Base-by-base conservation (phyloP, 179 eudicot species). In the Vitellaria paradoxa region DNA sequence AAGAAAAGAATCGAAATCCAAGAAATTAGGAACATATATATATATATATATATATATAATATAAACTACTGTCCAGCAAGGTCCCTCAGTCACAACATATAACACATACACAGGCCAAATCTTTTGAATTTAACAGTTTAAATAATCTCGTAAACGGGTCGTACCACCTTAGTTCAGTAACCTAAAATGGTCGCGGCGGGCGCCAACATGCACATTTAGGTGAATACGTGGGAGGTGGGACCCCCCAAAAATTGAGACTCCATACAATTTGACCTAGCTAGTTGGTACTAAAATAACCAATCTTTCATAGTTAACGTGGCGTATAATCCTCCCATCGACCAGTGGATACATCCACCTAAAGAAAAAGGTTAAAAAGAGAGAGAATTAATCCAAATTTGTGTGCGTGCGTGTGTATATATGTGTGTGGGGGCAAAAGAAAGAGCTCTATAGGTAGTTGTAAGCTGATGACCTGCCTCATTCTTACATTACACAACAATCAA, bases 271-370 rank as follows among this genome's bases (percentile, higher is more conserved):
- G 67, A 67, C 70, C 13, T 66, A 30, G 93, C 13, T 66, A 30
- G 93, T 82, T 87, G 91, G 77, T 74, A 89, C 87, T 88, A 87
- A 85, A 89, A 30, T 91, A 70, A 90, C 78, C 89, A 76, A 82
- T 79, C 66, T 85, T 26, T 71, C 37, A 73, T 71, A 72, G 76
- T 80, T 84, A 75, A 79, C 86, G 85, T 89, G 88, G 82, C 83
- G 82, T 83, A 76, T 26, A 82, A 79, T 70, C 72, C 65, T 52
- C 50, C 72, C 56, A 50, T 73, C 61, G 2, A 49, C 40, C 61
- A 68, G 46, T 66, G 65, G 73, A 45, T 66, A 62, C 17, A 78
- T 65, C 81, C 60, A 84, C 70, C 68, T 50, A 6, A 15, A 26
- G 55, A 40, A 45, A 49, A 40, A 40, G 56, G 9, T 26, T 26